These are phyloP conservation scores for Boletus subcaerulescens DNA, from an alignment of 768 basidiomycete genomes.

Conservation along the genomic window DNA sequence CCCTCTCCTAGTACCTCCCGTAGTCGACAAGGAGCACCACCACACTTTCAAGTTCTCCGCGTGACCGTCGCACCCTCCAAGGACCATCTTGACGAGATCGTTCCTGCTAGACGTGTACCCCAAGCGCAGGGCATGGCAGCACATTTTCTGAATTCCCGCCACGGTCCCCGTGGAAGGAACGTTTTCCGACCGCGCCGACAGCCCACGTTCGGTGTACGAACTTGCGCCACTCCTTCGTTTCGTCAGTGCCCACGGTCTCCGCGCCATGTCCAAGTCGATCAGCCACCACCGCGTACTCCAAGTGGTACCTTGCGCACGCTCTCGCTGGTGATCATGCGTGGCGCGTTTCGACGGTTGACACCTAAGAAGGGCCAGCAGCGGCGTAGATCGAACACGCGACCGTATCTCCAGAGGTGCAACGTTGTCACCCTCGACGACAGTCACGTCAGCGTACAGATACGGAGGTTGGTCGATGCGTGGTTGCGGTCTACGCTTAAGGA, in stretches of 20 bases:
- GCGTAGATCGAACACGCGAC: background rate
- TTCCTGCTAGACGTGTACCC: constrained; percentile 6
- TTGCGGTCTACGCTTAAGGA: no score
- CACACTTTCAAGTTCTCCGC: constrained; percentile 4
- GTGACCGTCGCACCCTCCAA: constrained; percentile 1
- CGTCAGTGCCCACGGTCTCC: background rate
- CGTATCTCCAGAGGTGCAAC: background rate
- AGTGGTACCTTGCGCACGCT: background rate
- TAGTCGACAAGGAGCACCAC: constrained; percentile 3
- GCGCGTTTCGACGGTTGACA: background rate
- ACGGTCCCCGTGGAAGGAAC: no score
- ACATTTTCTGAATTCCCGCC: constrained; percentile 6
- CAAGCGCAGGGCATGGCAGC: background rate
- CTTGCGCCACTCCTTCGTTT: constrained; percentile 8
- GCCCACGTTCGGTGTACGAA: constrained; percentile 7
- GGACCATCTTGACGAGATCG: constrained; percentile 1
- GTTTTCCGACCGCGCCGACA: background rate
- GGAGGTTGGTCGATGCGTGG: background rate
- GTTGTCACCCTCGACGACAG: no score
- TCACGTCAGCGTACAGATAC: background rate
- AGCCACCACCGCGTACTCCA: no score
- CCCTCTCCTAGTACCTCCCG: background rate
- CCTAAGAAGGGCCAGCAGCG: background rate
- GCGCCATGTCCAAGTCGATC: background rate
- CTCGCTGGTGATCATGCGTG: background rate